Evolutionary conservation across 306 rosid genomes (phyloP).

Genomic region (Cicer judaicum): DNA sequence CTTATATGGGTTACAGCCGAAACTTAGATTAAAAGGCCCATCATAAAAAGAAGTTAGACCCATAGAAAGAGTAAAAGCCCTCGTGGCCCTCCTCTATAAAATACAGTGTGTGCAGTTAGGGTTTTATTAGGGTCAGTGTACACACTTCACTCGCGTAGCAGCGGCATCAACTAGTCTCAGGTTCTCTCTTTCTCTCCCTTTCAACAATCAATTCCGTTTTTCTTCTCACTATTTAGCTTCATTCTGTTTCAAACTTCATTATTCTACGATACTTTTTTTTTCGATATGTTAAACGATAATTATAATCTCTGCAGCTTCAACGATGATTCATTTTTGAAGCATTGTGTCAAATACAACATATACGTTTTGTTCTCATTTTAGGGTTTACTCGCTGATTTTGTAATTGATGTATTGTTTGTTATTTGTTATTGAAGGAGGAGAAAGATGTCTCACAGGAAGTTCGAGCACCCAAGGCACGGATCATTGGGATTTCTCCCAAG

Average conservation of each 20-base stretch:
- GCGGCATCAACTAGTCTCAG: slow-evolving; percentile 35
- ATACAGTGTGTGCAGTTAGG: slow-evolving; percentile 14
- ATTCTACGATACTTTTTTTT: neutral
- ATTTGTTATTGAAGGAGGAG: slow-evolving; percentile 35
- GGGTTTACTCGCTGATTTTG: neutral
- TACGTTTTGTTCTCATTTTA: neutral
- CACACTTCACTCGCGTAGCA: slow-evolving; percentile 40
- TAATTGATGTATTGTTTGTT: neutral
- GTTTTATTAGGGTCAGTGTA: slow-evolving; percentile 29
- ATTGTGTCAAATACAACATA: neutral
- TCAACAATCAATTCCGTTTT: neutral
- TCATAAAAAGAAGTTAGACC: neutral
- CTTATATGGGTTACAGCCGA: too few species aligned
- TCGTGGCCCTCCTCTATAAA: slow-evolving; percentile 32
- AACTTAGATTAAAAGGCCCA: slow-evolving; percentile 1
- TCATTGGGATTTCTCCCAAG: slow-evolving; percentile 90
- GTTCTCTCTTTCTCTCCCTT: neutral
- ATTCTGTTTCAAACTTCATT: neutral
- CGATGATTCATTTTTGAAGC: neutral
- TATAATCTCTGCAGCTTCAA: neutral
- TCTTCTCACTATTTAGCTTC: neutral
- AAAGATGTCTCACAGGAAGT: slow-evolving; percentile 89
- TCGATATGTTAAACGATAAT: too few species aligned
- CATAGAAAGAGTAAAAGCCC: neutral
- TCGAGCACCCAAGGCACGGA: slow-evolving; percentile 90